phyloP scores from a whole-genome alignment of 768 basidiomycete genomes.

The Trametes cubensis region DNA sequence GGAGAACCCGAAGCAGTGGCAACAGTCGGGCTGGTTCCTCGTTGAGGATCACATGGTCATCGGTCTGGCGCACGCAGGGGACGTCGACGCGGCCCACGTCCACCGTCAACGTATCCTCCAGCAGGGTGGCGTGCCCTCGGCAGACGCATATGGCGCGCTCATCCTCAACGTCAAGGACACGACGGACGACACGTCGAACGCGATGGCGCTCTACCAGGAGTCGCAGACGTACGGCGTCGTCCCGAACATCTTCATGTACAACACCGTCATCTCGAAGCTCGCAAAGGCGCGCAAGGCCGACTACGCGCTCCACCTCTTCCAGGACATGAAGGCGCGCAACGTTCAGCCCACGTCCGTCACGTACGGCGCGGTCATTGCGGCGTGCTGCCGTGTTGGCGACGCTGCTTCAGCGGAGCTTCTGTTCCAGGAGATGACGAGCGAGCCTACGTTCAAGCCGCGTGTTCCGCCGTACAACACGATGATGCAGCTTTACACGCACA shows the following conservation, averaged over 20 bases:
- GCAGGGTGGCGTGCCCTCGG: constrained; percentile 74
- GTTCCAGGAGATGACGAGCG: constrained; percentile 81
- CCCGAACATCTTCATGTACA: constrained; percentile 90
- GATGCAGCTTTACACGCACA: constrained; percentile 95
- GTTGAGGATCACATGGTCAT: constrained; percentile 92
- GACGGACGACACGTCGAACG: constrained; percentile 92
- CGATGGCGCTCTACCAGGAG: constrained; percentile 83
- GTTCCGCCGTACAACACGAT: constrained; percentile 98
- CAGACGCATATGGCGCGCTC: constrained; percentile 91
- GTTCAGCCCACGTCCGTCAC: constrained; percentile 82
- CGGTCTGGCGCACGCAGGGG: constrained; percentile 79
- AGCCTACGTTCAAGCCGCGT: constrained; percentile 78
- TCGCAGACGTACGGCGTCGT: constrained; percentile 64
- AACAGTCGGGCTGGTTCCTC: constrained; percentile 65
- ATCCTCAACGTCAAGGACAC: constrained; percentile 89
- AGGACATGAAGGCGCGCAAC: constrained; percentile 72
- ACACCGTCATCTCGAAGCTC: constrained; percentile 96
- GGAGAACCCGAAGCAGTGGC: constrained; percentile 47
- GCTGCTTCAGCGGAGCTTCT: constrained; percentile 75
- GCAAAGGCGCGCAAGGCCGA: constrained; percentile 94
- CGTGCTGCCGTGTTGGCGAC: constrained; percentile 93
- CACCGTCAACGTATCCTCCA: constrained; percentile 80
- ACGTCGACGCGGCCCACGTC: constrained; percentile 76
- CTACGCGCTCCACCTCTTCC: constrained; percentile 83
- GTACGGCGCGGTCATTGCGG: constrained; percentile 91